Evolutionary conservation across 352 stramenopile genomes (phyloP).

Genomic region (Salisapilia sapeloensis): DNA sequence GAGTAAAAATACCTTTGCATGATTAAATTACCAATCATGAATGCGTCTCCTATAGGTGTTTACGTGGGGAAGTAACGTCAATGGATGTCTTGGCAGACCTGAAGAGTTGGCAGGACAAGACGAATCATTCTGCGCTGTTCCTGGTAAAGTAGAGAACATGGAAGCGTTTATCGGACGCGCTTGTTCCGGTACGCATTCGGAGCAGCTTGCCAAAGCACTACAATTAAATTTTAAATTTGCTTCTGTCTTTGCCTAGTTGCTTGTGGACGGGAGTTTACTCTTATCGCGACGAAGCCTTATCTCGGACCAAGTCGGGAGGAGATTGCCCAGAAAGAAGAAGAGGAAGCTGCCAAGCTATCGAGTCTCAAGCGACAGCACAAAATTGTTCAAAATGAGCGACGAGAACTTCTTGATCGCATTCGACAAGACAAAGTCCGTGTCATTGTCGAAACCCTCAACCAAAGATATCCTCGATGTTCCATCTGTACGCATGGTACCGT

Average conservation of each 20-base stretch:
- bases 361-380: constrained; percentile 33
- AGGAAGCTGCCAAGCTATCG: constrained; percentile 16
- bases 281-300: constrained; percentile 87
- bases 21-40: background rate
- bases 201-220: background rate
- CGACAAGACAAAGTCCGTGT: constrained; percentile 16
- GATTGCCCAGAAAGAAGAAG: constrained; percentile 18
- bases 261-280: constrained; percentile 82
- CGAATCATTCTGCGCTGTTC: constrained; percentile 69
- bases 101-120: constrained; percentile 52
- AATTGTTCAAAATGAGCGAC: constrained; percentile 19
- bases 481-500: constrained; percentile 42
- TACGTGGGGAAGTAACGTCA: constrained; percentile 86
- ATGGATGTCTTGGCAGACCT: constrained; percentile 73
- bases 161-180: constrained; percentile 45
- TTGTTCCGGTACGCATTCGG: constrained; percentile 32
- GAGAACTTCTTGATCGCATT: constrained; percentile 22
- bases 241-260: constrained; percentile 28
- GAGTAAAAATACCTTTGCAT: background rate
- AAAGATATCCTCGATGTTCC: constrained; percentile 35
- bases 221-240: background rate
- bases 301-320: constrained; percentile 72
- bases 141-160: constrained; percentile 55
- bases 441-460: constrained; percentile 33
- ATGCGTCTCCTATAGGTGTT: constrained; percentile 40